Base-by-base conservation (phyloP, 306 rosid genomes). In the Betula pendula region DNA sequence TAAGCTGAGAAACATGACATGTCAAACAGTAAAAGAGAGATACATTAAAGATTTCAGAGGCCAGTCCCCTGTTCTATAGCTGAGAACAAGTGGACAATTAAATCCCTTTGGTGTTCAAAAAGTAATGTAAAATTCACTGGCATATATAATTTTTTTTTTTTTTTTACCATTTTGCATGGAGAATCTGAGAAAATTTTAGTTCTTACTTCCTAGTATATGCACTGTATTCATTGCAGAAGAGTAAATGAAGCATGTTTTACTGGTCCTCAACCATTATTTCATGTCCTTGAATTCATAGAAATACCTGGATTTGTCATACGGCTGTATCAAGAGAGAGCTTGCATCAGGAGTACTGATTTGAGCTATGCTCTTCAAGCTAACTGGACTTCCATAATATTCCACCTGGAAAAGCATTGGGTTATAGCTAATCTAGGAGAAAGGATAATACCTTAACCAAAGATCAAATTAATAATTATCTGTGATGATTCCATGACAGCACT, bases 281-380 rank as follows among this genome's bases (percentile, higher is more conserved):
- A 65, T 51, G 52, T 55, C 50, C 16, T 82, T 51, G 20, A 48
- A 79, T 80, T 68, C 29, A 79, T 42, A 67, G 24, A 74, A 38
- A 70, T 88, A 92, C 99, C 98, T 90, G 81, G 99, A 91, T 79
- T 92, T 92, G 88, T 96, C 99, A 38, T 91, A 96, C 7, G 99
- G 99, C 81, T 90, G 90, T 70, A 96, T 82, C 87, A 92, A 73
- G 76, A 96, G 89, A 75, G 98, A 96, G 77, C 89, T 86, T 44
- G 90, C 88, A 85, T 96, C 99, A 51, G 97, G 98, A 73, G 96
- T 84, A 84, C 94, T 96, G 73, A 96, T 88, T 88, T 96, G 97
- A 81, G 99, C 99, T 73, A 96, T 90, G 88, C 87, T 89, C 88
- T 96, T 96, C 91, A 96, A 88, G 90, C 90, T 85, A 77, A 88